Conservation (phyloP, 352 stramenopile genomes). For the Globisporangium echinulatum region DNA sequence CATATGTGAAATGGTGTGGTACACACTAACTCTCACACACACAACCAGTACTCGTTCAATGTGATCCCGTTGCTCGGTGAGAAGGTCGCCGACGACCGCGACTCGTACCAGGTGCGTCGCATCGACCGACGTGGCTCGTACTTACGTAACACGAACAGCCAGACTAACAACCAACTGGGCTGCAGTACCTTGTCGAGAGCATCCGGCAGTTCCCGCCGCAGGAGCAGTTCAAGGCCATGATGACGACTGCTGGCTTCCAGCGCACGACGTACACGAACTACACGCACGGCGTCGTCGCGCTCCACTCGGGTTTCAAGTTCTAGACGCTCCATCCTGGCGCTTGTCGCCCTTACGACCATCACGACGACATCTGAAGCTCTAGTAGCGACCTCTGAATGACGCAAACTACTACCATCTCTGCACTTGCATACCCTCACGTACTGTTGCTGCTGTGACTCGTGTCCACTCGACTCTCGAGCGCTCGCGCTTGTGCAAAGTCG, state of each 20-base stretch:
- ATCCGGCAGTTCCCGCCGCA: constrained; percentile 99
- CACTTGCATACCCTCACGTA: neutral
- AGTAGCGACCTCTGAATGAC: too few species aligned
- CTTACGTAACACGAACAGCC: too few species aligned
- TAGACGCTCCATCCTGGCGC: constrained; percentile 20
- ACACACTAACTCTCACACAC: neutral
- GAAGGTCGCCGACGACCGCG: constrained; percentile 93
- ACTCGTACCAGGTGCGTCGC: constrained; percentile 91
- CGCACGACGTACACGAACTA: constrained; percentile 94
- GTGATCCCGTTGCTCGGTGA: constrained; percentile 95
- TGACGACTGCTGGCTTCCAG: constrained; percentile 93
- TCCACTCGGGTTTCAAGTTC: constrained; percentile 96
- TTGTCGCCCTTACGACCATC: too few species aligned
- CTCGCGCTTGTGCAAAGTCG: constrained; percentile 28
- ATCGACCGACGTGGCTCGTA: neutral
- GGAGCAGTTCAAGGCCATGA: constrained; percentile 93
- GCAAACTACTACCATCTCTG: neutral
- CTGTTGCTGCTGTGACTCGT: neutral
- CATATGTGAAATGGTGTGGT: neutral
- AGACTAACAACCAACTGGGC: constrained; percentile 1
- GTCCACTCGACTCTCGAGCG: constrained; percentile 1
- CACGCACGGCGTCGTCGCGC: constrained; percentile 95
- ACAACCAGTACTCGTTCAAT: constrained; percentile 94
- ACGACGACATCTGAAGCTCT: too few species aligned
- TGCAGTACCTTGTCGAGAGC: constrained; percentile 97